Evolutionary conservation across 805 yeast genomes (phyloP), one percentile per base, ranked within the genome.

Genomic region (Candida coleopterorum): DNA sequence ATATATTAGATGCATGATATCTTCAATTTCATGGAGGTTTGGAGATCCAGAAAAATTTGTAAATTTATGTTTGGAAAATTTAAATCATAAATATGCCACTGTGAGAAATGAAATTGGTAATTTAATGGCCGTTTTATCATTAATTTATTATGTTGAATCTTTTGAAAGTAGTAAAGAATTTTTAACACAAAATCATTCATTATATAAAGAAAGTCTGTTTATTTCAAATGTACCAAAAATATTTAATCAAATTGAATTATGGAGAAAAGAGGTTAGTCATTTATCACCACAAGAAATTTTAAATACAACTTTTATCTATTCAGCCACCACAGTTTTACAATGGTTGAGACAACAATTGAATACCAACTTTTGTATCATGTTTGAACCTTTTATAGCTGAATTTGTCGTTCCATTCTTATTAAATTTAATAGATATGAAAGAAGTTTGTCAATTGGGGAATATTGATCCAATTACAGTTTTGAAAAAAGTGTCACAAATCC

Each of bases 381-480:
- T 83, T 27, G 70, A 75, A 29, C 77, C 77, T 3, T 71, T 74
- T 37, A 58, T 82, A 25, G n/a, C n/a, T n/a, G 36, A 46, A 5
- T 62, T 74, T 35, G 68, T 88, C 20, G 57, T 86, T 1, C 95
- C 96, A 18, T 79, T 85, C 43, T 61, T 87, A 39, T 64, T 85
- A 49, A 64, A 72, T 12, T 60, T 87, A 32, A 75, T 79, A 35
- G 72, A 70, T 30, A 72, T 84, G 66, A 79, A 85, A 41, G 97
- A 90, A 43, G 85, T 85, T 10, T 84, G 94, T 46, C 85, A 83
- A 45, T 57, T 84, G 39, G 81, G 81, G 0, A 72, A 71, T 22
- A 57, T 84, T 9, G 68, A 70, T 26, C 84, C 90, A 0, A 66
- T 74, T 2, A 48, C 40, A 45, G 75, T 47, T 36, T 75, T 46